Evolutionary conservation across 192 early-diverging fungal genomes (phyloP).

Genomic region (Backusella tuberculispora): DNA sequence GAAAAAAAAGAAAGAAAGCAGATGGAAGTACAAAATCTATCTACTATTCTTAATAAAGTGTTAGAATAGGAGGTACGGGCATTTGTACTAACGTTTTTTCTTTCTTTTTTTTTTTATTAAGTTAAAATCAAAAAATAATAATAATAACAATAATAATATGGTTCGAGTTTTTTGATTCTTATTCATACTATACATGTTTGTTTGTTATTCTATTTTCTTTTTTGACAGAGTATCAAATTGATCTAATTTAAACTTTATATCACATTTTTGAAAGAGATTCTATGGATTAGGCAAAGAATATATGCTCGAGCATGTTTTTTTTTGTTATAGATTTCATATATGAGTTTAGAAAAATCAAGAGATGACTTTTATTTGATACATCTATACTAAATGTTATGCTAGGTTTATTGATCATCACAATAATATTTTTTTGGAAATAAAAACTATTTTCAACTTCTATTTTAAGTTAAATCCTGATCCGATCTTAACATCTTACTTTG

Average conservation of each 20-base stretch:
- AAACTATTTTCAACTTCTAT: not conserved
- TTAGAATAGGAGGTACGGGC: not conserved
- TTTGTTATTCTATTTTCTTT: too few relatives aligned
- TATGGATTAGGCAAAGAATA: not conserved
- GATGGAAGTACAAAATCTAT: conserved; percentile 2
- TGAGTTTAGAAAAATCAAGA: not conserved
- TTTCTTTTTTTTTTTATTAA: not conserved
- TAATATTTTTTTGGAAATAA: not conserved
- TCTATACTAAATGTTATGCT: not conserved
- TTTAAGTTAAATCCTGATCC: not conserved
- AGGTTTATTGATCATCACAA: not conserved
- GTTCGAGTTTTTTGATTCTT: not conserved
- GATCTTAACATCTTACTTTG: not conserved
- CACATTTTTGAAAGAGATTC: not conserved
- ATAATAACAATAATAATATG: not conserved
- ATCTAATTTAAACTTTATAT: not conserved
- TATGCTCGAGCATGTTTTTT: not conserved
- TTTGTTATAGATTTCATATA: not conserved
- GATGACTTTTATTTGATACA: not conserved
- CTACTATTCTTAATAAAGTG: conserved; percentile 4
- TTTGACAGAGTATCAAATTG: not conserved
- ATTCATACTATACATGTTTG: not conserved
- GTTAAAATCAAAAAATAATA: not conserved
- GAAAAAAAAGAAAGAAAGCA: not conserved
- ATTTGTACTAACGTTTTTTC: not conserved